These are phyloP conservation scores for Phellopilus nigrolimitatus DNA, from an alignment of 1,284 basidiomycete species.

Conservation along the genomic window DNA sequence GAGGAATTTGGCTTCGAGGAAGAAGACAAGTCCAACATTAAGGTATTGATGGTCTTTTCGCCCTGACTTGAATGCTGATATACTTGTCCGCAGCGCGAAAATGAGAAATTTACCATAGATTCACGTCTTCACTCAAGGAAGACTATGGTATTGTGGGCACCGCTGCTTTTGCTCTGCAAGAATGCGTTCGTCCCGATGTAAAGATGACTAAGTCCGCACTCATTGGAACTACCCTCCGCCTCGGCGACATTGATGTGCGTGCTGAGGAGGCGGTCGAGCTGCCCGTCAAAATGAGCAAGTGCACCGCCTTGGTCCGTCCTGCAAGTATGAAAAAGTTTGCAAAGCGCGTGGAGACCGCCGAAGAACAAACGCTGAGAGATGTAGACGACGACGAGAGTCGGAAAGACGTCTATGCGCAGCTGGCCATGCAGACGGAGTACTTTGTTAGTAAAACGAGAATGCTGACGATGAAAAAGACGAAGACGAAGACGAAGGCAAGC, in stretches of 20 bases:
- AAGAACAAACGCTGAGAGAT: constrained; percentile 28
- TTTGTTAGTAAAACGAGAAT: constrained; percentile 39
- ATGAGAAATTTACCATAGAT: constrained; percentile 73
- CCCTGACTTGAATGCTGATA: neutral
- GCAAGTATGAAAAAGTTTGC: constrained; percentile 83
- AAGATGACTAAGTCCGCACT: constrained; percentile 66
- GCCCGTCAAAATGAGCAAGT: constrained; percentile 76
- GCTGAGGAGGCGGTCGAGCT: constrained; percentile 73
- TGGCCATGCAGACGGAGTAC: constrained; percentile 57
- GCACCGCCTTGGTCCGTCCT: constrained; percentile 68
- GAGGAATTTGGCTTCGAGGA: constrained; percentile 59
- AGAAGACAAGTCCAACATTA: constrained; percentile 63
- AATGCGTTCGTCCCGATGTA: constrained; percentile 64
- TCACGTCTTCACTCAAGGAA: constrained; percentile 40
- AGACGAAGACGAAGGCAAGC: constrained; percentile 46
- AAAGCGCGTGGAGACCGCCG: constrained; percentile 35
- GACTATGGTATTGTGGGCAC: constrained; percentile 59
- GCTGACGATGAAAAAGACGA: constrained; percentile 30
- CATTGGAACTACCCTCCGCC: constrained; percentile 56
- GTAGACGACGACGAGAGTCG: constrained; percentile 31
- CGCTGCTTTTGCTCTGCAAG: constrained; percentile 64
- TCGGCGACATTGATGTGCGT: constrained; percentile 68
- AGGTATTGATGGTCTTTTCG: constrained; percentile 52
- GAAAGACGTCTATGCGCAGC: constrained; percentile 43
- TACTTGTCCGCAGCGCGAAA: constrained; percentile 47